phyloP scores from a whole-genome alignment of 345 rosid genomes.

The Dipteronia dyeriana region DNA sequence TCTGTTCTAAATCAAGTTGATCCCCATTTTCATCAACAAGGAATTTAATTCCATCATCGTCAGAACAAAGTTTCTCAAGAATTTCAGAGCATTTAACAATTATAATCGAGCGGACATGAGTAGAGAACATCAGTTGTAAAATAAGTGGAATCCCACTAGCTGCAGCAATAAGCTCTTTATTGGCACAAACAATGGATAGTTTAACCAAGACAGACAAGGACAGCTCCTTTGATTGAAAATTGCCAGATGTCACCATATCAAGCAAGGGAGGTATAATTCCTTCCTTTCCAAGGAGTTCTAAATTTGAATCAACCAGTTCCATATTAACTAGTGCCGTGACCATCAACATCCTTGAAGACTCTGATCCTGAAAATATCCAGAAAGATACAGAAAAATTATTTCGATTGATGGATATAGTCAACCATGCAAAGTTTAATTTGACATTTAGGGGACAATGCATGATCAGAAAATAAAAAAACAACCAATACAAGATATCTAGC shows the following conservation, averaged over 20 bases:
- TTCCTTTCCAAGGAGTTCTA: slow-evolving; percentile 52
- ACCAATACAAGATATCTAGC: neutral
- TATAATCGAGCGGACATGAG: slow-evolving; percentile 37
- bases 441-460: neutral
- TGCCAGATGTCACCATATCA: slow-evolving; percentile 49
- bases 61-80: slow-evolving; percentile 46
- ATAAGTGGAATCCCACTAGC: slow-evolving; percentile 56
- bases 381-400: slow-evolving; percentile 10
- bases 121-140: slow-evolving; percentile 38
- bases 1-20: slow-evolving; percentile 47
- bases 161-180: slow-evolving; percentile 53
- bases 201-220: slow-evolving; percentile 52
- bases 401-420: slow-evolving; percentile 7
- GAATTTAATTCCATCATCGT: slow-evolving; percentile 50
- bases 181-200: slow-evolving; percentile 41
- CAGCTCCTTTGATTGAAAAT: slow-evolving; percentile 45
- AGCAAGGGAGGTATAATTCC: slow-evolving; percentile 62
- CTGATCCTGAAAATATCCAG: slow-evolving; percentile 49
- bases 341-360: slow-evolving; percentile 46
- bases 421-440: neutral
- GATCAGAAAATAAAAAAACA: slow-evolving; percentile 6
- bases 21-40: slow-evolving; percentile 50
- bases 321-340: slow-evolving; percentile 46
- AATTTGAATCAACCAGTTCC: slow-evolving; percentile 55
- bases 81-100: slow-evolving; percentile 49